Evolutionary conservation across 768 basidiomycete genomes (phyloP), one percentile per base, ranked within the genome.

Genomic region (Mycena floridula): DNA sequence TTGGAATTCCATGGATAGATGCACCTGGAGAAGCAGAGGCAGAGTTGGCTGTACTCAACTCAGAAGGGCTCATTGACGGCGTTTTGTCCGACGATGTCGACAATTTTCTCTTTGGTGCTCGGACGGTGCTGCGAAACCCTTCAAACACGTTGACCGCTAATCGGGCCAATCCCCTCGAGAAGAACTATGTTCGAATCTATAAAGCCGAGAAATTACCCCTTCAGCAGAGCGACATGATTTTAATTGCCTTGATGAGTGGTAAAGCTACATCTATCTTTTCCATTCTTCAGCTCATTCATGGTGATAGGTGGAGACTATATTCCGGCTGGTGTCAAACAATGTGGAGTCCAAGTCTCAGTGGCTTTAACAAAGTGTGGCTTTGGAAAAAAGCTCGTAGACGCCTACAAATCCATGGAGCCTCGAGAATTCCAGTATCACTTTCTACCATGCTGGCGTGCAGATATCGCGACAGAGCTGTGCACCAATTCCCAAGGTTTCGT

Each of bases 1-100:
- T 87, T 62, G 86, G 87, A 1, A 88, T 87, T 51, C 84, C 87
- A 55, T 86, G 82, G 80, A 68, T 79, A 51, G 77, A 73, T 82
- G 93, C 91, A 13, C 93, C 93, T 5, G 92, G 90, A 15, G 94
- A 96, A 63, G 94, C 94, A 0, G 94, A 97, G 61, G 93, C 93
- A 0, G 93, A 95, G 57, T 70, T 97, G 3, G 93, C 93, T 0
- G 84, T 88, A 50, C 70, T 97, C 43, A 93, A 91, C 54, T 69
- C 75, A 4, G 76, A 82, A 32, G 90, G 90, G 3, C 61, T 86
- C 42, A 86, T 97, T 45, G 94, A 97, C 57, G 89, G 83, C 0
- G 77, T 96, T 21, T 71, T 94, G 36, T 89, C 93, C 0, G 94
- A 97, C 60, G 94, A 96, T 54, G 92, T 93, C 2, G 93, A 97